These are phyloP conservation scores for Fraxinus pennsylvanica DNA, from an alignment of 257 asterid species.

Conservation along the genomic window DNA sequence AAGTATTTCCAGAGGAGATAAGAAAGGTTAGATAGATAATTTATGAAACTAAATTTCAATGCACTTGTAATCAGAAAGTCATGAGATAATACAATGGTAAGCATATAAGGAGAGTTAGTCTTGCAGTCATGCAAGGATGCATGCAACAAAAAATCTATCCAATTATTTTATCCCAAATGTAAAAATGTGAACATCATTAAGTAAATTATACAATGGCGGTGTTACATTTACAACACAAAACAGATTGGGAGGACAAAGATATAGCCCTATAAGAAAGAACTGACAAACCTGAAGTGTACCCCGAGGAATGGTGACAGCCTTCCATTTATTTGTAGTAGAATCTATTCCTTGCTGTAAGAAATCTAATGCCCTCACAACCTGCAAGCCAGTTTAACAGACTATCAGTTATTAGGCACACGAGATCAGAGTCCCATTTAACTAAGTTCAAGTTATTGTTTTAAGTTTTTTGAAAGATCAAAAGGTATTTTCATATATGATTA, in stretches of 20 bases:
- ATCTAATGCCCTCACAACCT: conserved; percentile 93
- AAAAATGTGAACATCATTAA: neutral
- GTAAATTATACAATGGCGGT: neutral
- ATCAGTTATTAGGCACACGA: conserved; percentile 12
- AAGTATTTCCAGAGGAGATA: conserved; percentile 21
- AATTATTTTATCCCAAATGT: neutral
- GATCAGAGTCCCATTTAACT: conserved; percentile 4
- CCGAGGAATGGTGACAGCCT: conserved; percentile 84
- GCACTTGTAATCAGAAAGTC: conserved; percentile 20
- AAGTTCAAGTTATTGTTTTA: neutral
- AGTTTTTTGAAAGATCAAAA: neutral
- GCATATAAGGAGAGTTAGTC: neutral
- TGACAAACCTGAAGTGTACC: conserved; percentile 99
- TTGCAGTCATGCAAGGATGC: neutral
- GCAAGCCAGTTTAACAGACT: conserved; percentile 34
- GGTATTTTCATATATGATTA: neutral
- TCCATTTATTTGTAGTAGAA: conserved; percentile 58
- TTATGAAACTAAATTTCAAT: conserved; percentile 5
- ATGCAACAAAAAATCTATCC: neutral
- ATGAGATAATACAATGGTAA: neutral
- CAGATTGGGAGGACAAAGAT: conserved; percentile 5
- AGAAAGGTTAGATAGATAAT: conserved; percentile 4
- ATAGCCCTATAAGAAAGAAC: conserved; percentile 35
- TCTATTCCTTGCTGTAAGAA: conserved; percentile 75
- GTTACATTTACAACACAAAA: neutral